These are phyloP conservation scores for Brasilioporus rufonigricans DNA, from an alignment of 768 basidiomycete genomes.

Conservation along the genomic window DNA sequence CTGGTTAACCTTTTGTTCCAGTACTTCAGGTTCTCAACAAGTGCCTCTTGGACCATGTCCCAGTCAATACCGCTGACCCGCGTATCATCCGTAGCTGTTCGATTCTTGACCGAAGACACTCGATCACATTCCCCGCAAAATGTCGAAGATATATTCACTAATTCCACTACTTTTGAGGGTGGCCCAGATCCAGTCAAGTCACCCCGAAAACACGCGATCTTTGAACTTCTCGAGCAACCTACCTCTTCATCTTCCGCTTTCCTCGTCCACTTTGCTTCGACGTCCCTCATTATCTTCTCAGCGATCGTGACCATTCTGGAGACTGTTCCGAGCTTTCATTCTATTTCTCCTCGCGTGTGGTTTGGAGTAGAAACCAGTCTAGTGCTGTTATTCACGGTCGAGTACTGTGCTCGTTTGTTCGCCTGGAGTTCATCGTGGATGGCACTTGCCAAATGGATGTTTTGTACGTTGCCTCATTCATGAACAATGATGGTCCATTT, in stretches of 20 bases:
- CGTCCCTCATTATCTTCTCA: slow-evolving; percentile 68
- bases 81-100: slow-evolving; percentile 26
- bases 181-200: slow-evolving; percentile 28
- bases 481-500: neutral
- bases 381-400: slow-evolving; percentile 83
- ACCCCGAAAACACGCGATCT: slow-evolving; percentile 63
- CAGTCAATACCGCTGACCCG: slow-evolving; percentile 30
- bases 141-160: slow-evolving; percentile 40
- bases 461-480: slow-evolving; percentile 46
- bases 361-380: slow-evolving; percentile 86
- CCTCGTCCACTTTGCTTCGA: slow-evolving; percentile 67
- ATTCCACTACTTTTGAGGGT: slow-evolving; percentile 34
- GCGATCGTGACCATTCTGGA: slow-evolving; percentile 77
- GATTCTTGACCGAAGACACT: slow-evolving; percentile 46
- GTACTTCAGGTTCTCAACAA: no score
- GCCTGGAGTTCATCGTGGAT: slow-evolving; percentile 75
- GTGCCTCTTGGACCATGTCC: slow-evolving; percentile 26
- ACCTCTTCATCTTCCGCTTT: slow-evolving; percentile 76
- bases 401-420: slow-evolving; percentile 69
- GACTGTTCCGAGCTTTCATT: slow-evolving; percentile 75
- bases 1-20: no score
- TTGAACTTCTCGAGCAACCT: slow-evolving; percentile 76
- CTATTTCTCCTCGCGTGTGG: slow-evolving; percentile 67
- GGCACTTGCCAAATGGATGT: slow-evolving; percentile 59
- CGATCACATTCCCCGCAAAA: slow-evolving; percentile 32